Evolutionary conservation across 2,329 filamentous ascomycete species (phyloP).

Genomic region (Stagonosporopsis chrysanthemi): DNA sequence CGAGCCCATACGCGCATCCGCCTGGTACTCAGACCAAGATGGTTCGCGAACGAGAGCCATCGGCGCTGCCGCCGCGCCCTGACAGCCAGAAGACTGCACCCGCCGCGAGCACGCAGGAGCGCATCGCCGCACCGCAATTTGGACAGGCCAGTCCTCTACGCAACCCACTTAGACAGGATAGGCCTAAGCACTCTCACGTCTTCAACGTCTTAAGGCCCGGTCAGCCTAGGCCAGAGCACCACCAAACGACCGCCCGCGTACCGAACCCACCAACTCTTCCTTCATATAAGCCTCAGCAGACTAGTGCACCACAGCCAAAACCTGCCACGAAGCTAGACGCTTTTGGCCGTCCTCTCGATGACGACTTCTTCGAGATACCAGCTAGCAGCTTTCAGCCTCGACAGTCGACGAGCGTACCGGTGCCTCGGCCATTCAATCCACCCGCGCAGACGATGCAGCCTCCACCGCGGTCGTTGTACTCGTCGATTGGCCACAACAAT

Average conservation of each 20-base stretch:
- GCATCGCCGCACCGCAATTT: constrained; percentile 55
- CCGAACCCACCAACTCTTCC: constrained; percentile 30
- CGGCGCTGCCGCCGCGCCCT: constrained; percentile 43
- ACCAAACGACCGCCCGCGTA: constrained; percentile 45
- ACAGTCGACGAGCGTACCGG: constrained; percentile 49
- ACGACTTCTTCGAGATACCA: constrained; percentile 47
- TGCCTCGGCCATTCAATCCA: constrained; percentile 59
- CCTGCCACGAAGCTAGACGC: constrained; percentile 19
- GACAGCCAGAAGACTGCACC: constrained; percentile 29
- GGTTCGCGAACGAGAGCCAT: constrained; percentile 61
- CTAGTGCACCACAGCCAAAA: constrained; percentile 2
- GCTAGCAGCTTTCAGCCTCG: constrained; percentile 44
- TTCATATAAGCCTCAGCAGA: constrained; percentile 12
- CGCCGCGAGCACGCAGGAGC: constrained; percentile 45
- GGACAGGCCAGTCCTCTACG: constrained; percentile 66
- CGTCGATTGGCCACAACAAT: constrained; percentile 56
- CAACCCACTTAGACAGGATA: constrained; percentile 53
- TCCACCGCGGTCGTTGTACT: constrained; percentile 61
- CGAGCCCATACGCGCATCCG: constrained; percentile 17
- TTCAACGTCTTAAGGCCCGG: constrained; percentile 63
- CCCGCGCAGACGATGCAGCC: constrained; percentile 55
- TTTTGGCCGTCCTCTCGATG: constrained; percentile 35
- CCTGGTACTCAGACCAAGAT: constrained; percentile 46
- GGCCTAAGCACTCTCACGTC: constrained; percentile 45
- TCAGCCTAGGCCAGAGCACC: constrained; percentile 59